Evolutionary conservation across 2,329 filamentous ascomycete genomes (phyloP).

Genomic region (Lizonia empirigonia): DNA sequence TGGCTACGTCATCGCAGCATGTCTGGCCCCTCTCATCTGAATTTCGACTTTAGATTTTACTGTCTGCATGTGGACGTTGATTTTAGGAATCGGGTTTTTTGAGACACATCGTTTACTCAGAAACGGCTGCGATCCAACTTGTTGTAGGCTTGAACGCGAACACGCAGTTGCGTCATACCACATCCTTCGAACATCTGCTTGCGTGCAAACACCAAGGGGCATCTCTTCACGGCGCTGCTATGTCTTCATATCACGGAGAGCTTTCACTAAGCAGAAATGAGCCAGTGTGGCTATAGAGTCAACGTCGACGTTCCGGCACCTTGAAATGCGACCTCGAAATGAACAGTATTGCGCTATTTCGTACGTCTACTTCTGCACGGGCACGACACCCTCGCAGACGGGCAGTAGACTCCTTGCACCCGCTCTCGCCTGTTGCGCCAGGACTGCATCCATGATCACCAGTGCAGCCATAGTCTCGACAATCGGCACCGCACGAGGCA

Average conservation of each 20-base stretch:
- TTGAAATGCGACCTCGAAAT: no score
- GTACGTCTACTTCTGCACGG: conserved; percentile 28
- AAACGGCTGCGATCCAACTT: conserved; percentile 5
- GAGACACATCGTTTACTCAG: conserved; percentile 1
- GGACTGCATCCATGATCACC: conserved; percentile 82
- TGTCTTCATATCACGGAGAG: neutral
- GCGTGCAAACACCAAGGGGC: neutral
- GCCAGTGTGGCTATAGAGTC: neutral
- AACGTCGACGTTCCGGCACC: no score
- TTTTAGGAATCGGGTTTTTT: conserved; percentile 4
- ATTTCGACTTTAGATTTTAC: neutral
- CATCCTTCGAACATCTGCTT: neutral
- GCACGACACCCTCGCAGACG: conserved; percentile 47
- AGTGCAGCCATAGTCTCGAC: conserved; percentile 91
- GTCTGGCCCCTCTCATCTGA: neutral
- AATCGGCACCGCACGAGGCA: conserved; percentile 84
- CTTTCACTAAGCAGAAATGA: neutral
- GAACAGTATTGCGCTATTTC: neutral
- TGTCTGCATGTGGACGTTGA: conserved; percentile 1
- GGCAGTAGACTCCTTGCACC: conserved; percentile 45
- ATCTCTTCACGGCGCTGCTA: neutral
- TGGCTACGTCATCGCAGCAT: conserved; percentile 2
- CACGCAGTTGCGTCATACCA: neutral
- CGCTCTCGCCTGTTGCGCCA: conserved; percentile 74
- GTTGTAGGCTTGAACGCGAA: neutral